A percentile compares a stretch with the other conserved stretches of the same genome.
Evolutionary conservation across 2,329 filamentous ascomycete genomes (phyloP).

Genomic region (Cladosporium velox): DNA sequence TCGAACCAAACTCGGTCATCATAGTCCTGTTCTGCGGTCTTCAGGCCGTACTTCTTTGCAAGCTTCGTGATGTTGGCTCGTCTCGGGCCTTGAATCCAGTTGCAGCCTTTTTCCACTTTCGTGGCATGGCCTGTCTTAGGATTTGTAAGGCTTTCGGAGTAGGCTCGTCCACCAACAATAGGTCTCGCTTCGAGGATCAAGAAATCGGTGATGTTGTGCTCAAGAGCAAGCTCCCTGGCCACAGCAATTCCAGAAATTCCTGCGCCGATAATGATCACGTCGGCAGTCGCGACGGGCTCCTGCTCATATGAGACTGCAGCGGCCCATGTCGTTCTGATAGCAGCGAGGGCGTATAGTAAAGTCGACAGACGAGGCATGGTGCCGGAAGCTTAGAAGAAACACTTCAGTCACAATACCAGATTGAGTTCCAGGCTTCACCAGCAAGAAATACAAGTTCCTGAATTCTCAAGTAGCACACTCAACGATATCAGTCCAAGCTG

Average conservation of each 20-base stretch:
- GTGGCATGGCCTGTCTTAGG: constrained; percentile 14
- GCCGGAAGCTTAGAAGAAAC: neutral
- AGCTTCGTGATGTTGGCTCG: constrained; percentile 17
- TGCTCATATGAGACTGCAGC: neutral
- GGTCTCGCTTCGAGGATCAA: constrained; percentile 14
- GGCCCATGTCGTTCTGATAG: neutral
- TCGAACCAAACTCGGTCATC: constrained; percentile 14
- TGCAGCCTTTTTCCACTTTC: constrained; percentile 18
- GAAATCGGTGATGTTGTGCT: constrained; percentile 19
- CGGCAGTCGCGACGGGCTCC: constrained; percentile 12
- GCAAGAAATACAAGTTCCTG: neutral
- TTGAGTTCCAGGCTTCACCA: neutral
- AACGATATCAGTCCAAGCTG: neutral
- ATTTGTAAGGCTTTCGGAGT: constrained; percentile 15
- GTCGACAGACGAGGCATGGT: constrained; percentile 7
- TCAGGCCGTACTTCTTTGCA: constrained; percentile 14
- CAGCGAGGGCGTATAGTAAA: neutral
- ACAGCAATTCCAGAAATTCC: constrained; percentile 11
- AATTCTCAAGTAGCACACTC: neutral
- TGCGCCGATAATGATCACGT: constrained; percentile 17
- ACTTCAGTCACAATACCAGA: neutral
- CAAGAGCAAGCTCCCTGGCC: constrained; percentile 10
- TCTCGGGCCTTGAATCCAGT: constrained; percentile 17
- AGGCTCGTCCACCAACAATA: constrained; percentile 9
- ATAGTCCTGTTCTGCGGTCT: constrained; percentile 11